Conservation (phyloP, 2,329 filamentous ascomycete species). For the Alternaria postmessia region DNA sequence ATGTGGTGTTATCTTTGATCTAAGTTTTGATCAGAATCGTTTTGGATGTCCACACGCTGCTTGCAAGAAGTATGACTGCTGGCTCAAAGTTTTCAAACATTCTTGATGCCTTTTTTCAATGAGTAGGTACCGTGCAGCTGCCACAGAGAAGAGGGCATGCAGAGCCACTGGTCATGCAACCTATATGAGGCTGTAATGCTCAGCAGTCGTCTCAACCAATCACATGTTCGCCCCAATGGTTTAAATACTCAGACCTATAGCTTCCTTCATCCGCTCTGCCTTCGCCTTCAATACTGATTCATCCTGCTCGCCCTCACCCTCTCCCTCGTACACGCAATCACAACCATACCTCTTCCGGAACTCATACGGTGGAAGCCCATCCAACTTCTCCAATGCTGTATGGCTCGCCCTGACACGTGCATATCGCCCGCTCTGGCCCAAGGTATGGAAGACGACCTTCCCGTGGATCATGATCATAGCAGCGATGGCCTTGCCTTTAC, state of each 20-base stretch:
- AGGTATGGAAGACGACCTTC: conserved; percentile 68
- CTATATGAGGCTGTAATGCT: neutral
- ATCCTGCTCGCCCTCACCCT: neutral
- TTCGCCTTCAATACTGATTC: conserved; percentile 11
- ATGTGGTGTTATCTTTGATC: neutral
- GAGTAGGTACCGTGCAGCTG: neutral
- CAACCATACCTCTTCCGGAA: conserved; percentile 71
- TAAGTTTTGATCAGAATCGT: neutral
- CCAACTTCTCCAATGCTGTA: conserved; percentile 61
- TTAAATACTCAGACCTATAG: conserved; percentile 29
- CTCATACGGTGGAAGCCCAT: conserved; percentile 61
- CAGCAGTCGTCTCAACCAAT: neutral
- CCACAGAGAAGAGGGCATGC: neutral
- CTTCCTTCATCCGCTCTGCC: conserved; percentile 26
- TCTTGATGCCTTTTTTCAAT: neutral
- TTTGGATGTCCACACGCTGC: neutral
- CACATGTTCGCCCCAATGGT: neutral
- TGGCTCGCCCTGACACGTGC: conserved; percentile 75
- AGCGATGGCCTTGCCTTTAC: conserved; percentile 60
- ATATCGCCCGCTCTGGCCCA: conserved; percentile 71
- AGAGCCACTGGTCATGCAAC: neutral
- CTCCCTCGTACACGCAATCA: conserved; percentile 59
- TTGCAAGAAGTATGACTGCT: neutral
- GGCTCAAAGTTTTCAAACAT: neutral
- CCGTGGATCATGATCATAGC: conserved; percentile 81